Evolutionary conservation across 805 yeast species (phyloP).

Genomic region (Peterozyma xylosa): DNA sequence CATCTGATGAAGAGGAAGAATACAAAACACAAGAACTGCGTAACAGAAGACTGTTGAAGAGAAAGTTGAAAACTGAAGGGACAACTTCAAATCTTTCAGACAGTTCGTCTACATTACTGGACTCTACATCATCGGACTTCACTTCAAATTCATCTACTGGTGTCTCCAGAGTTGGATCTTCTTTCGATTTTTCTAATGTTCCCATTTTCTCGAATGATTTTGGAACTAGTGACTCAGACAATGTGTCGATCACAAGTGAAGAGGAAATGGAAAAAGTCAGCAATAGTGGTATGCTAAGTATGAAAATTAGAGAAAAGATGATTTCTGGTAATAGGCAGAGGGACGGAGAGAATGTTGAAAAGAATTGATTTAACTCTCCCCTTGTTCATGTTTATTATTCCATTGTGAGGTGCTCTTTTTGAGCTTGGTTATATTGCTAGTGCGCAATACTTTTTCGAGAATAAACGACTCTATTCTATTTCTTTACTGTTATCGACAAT

Average conservation of each 20-base stretch:
- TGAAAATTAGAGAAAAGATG: constrained; percentile 8
- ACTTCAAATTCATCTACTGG: constrained; percentile 21
- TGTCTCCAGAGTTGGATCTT: constrained; percentile 29
- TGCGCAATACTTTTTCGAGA: too few relatives aligned
- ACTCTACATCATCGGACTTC: too few relatives aligned
- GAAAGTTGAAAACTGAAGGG: too few relatives aligned
- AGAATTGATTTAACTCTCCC: too few relatives aligned
- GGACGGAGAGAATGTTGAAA: background rate
- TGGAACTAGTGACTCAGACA: background rate
- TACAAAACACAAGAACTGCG: constrained; percentile 38
- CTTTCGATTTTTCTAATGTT: constrained; percentile 37
- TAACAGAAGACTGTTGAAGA: constrained; percentile 24
- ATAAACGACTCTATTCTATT: too few relatives aligned
- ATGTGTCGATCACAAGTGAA: constrained; percentile 5
- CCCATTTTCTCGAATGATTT: constrained; percentile 47
- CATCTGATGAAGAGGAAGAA: constrained; percentile 44
- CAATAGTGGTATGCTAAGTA: constrained; percentile 1
- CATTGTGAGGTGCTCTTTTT: too few relatives aligned
- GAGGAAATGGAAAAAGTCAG: constrained; percentile 3
- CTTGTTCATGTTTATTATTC: too few relatives aligned
- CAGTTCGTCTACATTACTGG: too few relatives aligned
- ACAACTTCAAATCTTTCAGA: too few relatives aligned
- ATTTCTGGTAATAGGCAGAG: constrained; percentile 2
- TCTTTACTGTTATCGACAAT: too few relatives aligned
- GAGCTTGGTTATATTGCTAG: too few relatives aligned